A percentile compares a stretch with the other conserved stretches of the same genome.
phyloP scores from a whole-genome alignment of 306 rosid species.

The Quercus ilex region DNA sequence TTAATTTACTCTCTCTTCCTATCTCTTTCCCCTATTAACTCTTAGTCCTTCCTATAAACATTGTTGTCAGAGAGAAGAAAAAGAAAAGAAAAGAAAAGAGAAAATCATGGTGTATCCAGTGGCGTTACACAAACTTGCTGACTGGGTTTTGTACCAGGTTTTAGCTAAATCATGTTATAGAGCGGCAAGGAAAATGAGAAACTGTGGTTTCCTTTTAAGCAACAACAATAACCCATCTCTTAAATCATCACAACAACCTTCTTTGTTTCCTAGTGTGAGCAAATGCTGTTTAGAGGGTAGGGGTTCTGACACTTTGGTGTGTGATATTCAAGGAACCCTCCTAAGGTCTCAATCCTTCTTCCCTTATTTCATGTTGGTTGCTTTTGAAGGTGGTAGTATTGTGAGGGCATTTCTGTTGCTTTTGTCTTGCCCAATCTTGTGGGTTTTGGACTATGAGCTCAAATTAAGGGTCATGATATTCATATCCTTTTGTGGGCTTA shows the following conservation, averaged over 20 bases:
- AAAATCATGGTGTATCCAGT: slow-evolving; percentile 42
- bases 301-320: slow-evolving; percentile 43
- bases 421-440: slow-evolving; percentile 56
- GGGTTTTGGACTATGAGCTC: slow-evolving; percentile 47
- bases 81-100: neutral
- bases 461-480: slow-evolving; percentile 59
- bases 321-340: slow-evolving; percentile 55
- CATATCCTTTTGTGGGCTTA: slow-evolving; percentile 64
- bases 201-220: slow-evolving; percentile 37
- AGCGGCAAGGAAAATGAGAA: slow-evolving; percentile 70
- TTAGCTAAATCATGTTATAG: slow-evolving; percentile 58
- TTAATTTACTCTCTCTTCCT: neutral
- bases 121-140: slow-evolving; percentile 47
- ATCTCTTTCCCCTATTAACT: neutral
- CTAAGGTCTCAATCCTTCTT: slow-evolving; percentile 59
- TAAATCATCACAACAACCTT: slow-evolving; percentile 27
- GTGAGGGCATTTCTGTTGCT: slow-evolving; percentile 65
- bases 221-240: slow-evolving; percentile 20
- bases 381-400: slow-evolving; percentile 88
- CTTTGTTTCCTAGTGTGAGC: slow-evolving; percentile 42
- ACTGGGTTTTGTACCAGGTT: slow-evolving; percentile 57
- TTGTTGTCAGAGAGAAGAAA: no score
- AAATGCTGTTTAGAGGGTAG: slow-evolving; percentile 51
- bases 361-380: slow-evolving; percentile 86
- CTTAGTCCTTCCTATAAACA: neutral